Conservation (phyloP, 306 rosid species). For the Castanopsis chinensis region DNA sequence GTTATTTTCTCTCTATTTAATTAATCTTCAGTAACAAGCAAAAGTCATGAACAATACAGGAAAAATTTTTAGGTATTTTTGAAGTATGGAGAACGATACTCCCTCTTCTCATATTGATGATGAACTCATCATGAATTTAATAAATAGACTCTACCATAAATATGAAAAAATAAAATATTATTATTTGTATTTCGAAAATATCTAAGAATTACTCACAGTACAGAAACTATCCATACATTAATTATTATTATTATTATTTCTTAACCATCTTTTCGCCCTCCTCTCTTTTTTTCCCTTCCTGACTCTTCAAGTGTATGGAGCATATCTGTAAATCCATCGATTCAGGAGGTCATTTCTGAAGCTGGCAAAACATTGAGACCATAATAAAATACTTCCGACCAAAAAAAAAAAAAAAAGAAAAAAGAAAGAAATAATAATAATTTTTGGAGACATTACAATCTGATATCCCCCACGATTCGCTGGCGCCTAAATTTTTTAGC, state of each 20-base stretch:
- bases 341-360: no score
- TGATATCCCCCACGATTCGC: constrained; percentile 25
- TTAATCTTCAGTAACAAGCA: neutral
- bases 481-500: constrained; percentile 38
- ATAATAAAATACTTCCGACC: neutral
- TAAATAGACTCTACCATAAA: rapidly evolving
- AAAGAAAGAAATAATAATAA: neutral
- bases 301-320: neutral
- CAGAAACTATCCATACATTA: no score
- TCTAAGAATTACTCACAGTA: no score
- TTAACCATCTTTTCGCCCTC: neutral
- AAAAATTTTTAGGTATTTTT: rapidly evolving
- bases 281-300: neutral
- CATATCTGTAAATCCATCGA: neutral
- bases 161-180: rapidly evolving
- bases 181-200: rapidly evolving
- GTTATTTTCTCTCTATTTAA: no score
- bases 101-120: rapidly evolving
- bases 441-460: constrained; percentile 15
- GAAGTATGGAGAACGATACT: rapidly evolving
- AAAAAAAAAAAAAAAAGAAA: neutral
- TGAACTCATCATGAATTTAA: no score
- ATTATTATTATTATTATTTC: neutral
- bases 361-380: neutral
- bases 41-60: neutral